Evolutionary conservation across 225 moss, liverwort and hornwort genomes (phyloP).

Genomic region (Antitrichia curtipendula): DNA sequence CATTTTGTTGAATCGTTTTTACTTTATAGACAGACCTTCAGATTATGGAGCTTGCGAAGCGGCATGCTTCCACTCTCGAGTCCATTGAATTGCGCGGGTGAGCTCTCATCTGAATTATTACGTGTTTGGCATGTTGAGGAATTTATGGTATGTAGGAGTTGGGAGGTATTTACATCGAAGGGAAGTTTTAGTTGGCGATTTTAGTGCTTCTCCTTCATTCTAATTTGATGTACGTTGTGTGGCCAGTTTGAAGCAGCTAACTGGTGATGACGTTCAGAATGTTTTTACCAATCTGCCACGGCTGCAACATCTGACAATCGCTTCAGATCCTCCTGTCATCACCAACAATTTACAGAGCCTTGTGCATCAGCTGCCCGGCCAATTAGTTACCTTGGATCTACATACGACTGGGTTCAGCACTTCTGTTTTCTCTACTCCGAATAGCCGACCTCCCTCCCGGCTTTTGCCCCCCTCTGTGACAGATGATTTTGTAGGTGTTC

Average conservation of each 20-base stretch:
- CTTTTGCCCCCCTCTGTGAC: constrained; percentile 15
- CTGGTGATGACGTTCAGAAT: constrained; percentile 19
- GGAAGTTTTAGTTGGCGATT: background rate
- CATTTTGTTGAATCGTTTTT: background rate
- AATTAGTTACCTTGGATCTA: constrained; percentile 54
- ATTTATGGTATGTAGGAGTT: background rate
- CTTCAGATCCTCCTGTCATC: constrained; percentile 41
- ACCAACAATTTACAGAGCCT: constrained; percentile 39
- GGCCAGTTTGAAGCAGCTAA: constrained; percentile 52
- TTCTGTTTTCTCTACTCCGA: constrained; percentile 5
- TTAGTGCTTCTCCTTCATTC: background rate
- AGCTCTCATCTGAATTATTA: background rate
- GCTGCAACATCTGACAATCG: constrained; percentile 54
- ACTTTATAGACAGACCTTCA: constrained; percentile 40
- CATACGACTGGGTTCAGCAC: constrained; percentile 19
- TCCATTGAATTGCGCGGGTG: constrained; percentile 38
- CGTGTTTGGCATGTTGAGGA: background rate
- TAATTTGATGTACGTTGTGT: constrained; percentile 7
- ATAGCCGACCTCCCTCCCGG: background rate
- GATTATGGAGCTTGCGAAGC: constrained; percentile 38
- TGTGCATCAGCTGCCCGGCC: constrained; percentile 39
- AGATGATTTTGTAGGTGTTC: constrained; percentile 31
- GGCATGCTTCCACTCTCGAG: constrained; percentile 36
- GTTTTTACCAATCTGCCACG: constrained; percentile 32
- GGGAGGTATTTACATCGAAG: background rate